These are phyloP conservation scores for Pleurotus cornucopiae DNA, from an alignment of 768 basidiomycete genomes.

Conservation along the genomic window DNA sequence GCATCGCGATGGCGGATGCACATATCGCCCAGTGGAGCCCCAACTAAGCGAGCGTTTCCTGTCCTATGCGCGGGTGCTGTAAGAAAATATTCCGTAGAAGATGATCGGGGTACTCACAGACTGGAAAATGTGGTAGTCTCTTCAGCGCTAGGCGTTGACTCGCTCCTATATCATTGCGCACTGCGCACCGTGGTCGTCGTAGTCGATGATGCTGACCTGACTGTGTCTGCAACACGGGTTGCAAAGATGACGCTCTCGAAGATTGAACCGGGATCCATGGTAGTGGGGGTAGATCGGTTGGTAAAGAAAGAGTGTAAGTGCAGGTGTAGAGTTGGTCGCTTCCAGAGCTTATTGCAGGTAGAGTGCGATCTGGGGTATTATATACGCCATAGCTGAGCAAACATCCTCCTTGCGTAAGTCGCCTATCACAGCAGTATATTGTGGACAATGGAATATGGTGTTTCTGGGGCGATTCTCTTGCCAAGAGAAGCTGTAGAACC, in stretches of 20 bases:
- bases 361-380: neutral
- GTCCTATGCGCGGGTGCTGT: too few relatives aligned
- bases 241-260: constrained; percentile 5
- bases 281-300: neutral
- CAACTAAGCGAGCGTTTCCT: too few relatives aligned
- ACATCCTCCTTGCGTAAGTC: too few relatives aligned
- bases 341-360: neutral
- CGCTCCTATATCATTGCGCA: too few relatives aligned
- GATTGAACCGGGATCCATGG: neutral
- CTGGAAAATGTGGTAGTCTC: too few relatives aligned
- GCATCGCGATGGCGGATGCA: too few relatives aligned
- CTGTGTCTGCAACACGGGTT: neutral
- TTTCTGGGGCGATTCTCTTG: neutral
- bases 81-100: too few relatives aligned
- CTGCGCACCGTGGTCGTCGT: neutral
- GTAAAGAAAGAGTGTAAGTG: neutral
- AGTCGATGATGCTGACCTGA: neutral
- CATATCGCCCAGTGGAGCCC: too few relatives aligned
- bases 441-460: neutral
- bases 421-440: too few relatives aligned
- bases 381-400: neutral
- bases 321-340: neutral
- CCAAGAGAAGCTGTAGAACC: neutral
- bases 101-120: too few relatives aligned
- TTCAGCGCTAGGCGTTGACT: too few relatives aligned